These are phyloP conservation scores for Centrapalus pauciflorus DNA, from an alignment of 129 eudicot genomes.

Conservation along the genomic window DNA sequence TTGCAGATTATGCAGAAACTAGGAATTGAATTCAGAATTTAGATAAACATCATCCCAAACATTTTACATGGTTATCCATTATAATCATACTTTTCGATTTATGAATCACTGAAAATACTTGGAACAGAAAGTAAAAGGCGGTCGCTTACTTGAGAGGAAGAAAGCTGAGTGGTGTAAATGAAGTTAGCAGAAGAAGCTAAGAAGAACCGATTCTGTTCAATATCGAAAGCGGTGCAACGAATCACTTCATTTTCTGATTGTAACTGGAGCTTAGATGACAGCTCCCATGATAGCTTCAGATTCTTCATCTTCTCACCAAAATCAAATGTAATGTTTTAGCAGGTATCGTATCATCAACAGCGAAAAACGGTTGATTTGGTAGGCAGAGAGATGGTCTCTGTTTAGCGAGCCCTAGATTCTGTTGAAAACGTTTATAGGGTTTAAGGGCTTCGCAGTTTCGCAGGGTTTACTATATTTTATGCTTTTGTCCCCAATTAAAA, in stretches of 20 bases:
- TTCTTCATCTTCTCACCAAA: conserved; percentile 49
- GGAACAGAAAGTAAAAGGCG: not conserved
- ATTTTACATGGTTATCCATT: not conserved
- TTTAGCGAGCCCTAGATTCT: conserved; percentile 18
- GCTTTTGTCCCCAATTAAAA: no score
- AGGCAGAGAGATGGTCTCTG: not conserved
- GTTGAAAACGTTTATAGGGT: conserved; percentile 10
- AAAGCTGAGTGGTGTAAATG: conserved; percentile 48
- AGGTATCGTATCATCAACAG: conserved; percentile 4
- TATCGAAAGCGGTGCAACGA: conserved; percentile 62
- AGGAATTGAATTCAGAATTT: not conserved
- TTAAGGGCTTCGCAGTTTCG: conserved; percentile 19
- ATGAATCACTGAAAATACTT: not conserved
- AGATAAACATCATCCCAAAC: not conserved
- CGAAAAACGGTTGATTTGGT: not conserved
- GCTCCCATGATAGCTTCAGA: conserved; percentile 64
- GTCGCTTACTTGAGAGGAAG: conserved; percentile 49
- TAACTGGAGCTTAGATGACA: conserved; percentile 38
- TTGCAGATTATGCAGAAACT: not conserved
- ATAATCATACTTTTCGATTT: not conserved
- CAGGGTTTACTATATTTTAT: conserved; percentile 13
- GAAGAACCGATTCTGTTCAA: conserved; percentile 79
- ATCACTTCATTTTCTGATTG: conserved; percentile 43
- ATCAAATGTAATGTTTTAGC: not conserved
- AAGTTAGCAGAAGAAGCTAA: conserved; percentile 71